Evolutionary conservation across 2,329 filamentous ascomycete species (phyloP).

Genomic region (Xylogone sp.): DNA sequence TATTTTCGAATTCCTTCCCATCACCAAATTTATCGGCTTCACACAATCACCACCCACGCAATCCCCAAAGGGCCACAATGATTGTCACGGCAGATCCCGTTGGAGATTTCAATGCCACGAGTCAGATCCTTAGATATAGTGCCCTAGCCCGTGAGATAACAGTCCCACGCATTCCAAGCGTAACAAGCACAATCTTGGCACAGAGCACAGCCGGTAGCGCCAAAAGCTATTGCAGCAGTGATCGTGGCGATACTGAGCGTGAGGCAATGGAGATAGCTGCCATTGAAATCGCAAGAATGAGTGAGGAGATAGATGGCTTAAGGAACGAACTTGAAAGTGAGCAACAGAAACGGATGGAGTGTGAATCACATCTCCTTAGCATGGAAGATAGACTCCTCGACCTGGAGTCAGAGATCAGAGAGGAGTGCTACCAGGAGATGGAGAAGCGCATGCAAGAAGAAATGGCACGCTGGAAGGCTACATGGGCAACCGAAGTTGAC

Average conservation of each 20-base stretch:
- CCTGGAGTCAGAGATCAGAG: constrained; percentile 79
- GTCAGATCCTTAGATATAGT: constrained; percentile 91
- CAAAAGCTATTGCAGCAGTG: constrained; percentile 16
- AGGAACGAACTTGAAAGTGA: constrained; percentile 68
- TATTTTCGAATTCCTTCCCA: constrained; percentile 85
- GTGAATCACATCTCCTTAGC: constrained; percentile 69
- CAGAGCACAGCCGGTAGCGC: constrained; percentile 5
- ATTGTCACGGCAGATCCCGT: constrained; percentile 91
- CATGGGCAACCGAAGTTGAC: constrained; percentile 74
- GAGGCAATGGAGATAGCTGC: constrained; percentile 80
- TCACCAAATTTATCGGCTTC: constrained; percentile 9
- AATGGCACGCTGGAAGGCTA: constrained; percentile 75
- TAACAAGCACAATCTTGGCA: constrained; percentile 63
- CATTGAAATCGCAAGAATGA: constrained; percentile 75
- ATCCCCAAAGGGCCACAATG: constrained; percentile 88
- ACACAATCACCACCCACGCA: constrained; percentile 45
- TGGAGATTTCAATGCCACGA: constrained; percentile 95
- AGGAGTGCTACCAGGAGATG: constrained; percentile 86
- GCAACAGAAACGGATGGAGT: constrained; percentile 62
- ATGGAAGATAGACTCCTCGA: constrained; percentile 60
- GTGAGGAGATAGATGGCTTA: constrained; percentile 72
- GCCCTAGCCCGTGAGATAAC: constrained; percentile 91
- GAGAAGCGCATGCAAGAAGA: constrained; percentile 73
- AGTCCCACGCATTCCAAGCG: constrained; percentile 81
- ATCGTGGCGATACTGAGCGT: constrained; percentile 40